Base-by-base conservation (phyloP, 2,329 filamentous ascomycete genomes). In the Colletotrichum sp. region DNA sequence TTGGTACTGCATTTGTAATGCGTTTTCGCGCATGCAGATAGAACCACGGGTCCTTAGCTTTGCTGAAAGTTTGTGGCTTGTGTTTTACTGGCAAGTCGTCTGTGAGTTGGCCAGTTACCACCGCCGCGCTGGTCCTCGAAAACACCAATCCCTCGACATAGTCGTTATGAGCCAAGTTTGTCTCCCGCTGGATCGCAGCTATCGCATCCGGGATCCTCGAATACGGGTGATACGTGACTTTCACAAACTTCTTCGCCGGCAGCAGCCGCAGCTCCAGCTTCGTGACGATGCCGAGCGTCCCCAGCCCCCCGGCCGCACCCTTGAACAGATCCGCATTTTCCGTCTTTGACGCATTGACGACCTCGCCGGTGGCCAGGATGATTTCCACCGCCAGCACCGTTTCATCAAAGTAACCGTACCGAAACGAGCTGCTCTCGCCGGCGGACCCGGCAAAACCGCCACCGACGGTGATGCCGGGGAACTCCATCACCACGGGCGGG, bases 131-230 rank as follows among this genome's bases (percentile, higher is more conserved):
- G 21, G 86, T 84, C 16, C 84, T 83, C 0, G 90, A 88, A 80
- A 90, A 94, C n/a, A 92, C 85, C 58, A 95, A 93, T 2, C 89
- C 93, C 74, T 95, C 94, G 3, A 96, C 86, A 77, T 92, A 96
- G 75, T 95, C 92, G 34, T 88, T 85, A 0, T 81, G 79, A 0
- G 80, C 70, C n/a, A 84, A 83, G 0, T 77, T 81, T 0, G 85
- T 83, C 73, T 86, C 86, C 3, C 86, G 82, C 69, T 88, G 83
- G 38, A 93, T 86, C 32, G 84, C 85, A n/a, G 82, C 77, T 34
- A 84, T 78, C 68, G 86, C 82, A 65, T 83, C 81, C n/a, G 81
- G 76, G 4, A 87, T 81, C 5, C 85, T 85, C 30, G 83, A 83
- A 1, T 83, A 80, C 0, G 90, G 86, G 38, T 87, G 84, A 77